These are phyloP conservation scores for Entonaema liquescens DNA, from an alignment of 495 filamentous ascomycete genomes.

Conservation along the genomic window DNA sequence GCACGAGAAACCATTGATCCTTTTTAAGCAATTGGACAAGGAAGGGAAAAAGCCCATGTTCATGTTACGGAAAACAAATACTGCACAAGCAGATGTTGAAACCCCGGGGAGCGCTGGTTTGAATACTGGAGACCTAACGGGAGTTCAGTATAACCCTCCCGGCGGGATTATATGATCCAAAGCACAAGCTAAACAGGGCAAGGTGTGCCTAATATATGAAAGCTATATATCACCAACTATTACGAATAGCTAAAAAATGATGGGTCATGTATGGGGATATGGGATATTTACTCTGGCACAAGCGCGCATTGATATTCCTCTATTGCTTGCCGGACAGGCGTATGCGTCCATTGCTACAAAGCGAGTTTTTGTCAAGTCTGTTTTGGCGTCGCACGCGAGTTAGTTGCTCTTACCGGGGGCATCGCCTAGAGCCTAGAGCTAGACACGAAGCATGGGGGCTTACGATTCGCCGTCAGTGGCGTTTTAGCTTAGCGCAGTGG, in stretches of 20 bases:
- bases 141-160: constrained; percentile 60
- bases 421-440: background rate
- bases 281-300: constrained; percentile 34
- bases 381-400: background rate
- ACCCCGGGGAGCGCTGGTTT: constrained; percentile 59
- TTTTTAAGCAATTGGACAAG: constrained; percentile 96
- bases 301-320: constrained; percentile 32
- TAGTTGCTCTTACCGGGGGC: background rate
- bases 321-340: constrained; percentile 8
- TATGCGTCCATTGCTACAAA: background rate
- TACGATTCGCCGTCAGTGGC: constrained; percentile 1
- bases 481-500: constrained; percentile 8
- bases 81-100: constrained; percentile 54
- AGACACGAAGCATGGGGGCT: background rate
- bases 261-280: constrained; percentile 13
- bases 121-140: constrained; percentile 45
- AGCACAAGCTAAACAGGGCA: background rate
- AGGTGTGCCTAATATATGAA: constrained; percentile 8
- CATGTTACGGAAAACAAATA: constrained; percentile 81
- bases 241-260: constrained; percentile 2
- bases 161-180: constrained; percentile 62
- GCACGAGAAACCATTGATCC: constrained; percentile 89
- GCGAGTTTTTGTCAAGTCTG: constrained; percentile 3
- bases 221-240: constrained; percentile 3
- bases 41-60: constrained; percentile 99